phyloP scores from a whole-genome alignment of 176 grass and related monocot species.

The Cymbopogon citratus region DNA sequence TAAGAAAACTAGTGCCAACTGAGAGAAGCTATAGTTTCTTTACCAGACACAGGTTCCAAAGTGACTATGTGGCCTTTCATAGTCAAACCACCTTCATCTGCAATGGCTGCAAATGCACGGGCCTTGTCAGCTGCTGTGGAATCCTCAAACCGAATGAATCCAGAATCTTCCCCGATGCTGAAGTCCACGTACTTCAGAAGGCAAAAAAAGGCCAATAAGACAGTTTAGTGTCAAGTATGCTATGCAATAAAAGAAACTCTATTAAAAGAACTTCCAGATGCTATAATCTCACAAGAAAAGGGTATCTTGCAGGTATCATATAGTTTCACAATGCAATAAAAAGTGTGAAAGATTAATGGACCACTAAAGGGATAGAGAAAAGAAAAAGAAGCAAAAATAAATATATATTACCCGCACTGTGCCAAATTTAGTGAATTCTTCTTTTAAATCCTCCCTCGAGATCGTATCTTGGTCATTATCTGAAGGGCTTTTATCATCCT shows the following conservation, averaged over 20 bases:
- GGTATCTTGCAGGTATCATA: not conserved
- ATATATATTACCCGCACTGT: slow-evolving; percentile 65
- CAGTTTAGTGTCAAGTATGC: not conserved
- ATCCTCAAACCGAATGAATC: slow-evolving; percentile 84
- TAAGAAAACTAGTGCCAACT: not conserved
- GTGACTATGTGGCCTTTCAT: slow-evolving; percentile 69
- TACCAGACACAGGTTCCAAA: slow-evolving; percentile 78
- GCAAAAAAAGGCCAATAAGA: not conserved
- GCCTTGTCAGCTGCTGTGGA: slow-evolving; percentile 65
- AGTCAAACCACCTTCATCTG: slow-evolving; percentile 68
- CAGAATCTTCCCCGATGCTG: slow-evolving; percentile 70
- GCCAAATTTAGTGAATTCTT: slow-evolving; percentile 78
- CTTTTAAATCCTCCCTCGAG: slow-evolving; percentile 71
- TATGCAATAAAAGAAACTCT: slow-evolving; percentile 12
- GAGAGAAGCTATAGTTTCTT: slow-evolving; percentile 4
- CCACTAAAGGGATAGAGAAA: not conserved
- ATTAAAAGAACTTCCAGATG: slow-evolving; percentile 16
- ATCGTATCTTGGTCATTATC: slow-evolving; percentile 34
- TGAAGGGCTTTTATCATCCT: slow-evolving; percentile 21
- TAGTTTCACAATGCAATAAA: slow-evolving; percentile 3
- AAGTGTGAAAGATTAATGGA: not conserved
- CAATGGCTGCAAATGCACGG: slow-evolving; percentile 66
- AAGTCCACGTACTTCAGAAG: slow-evolving; percentile 76
- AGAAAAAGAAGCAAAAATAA: not conserved
- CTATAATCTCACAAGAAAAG: not conserved